phyloP scores from a whole-genome alignment of 768 basidiomycete species.

The Collybia mongolica region DNA sequence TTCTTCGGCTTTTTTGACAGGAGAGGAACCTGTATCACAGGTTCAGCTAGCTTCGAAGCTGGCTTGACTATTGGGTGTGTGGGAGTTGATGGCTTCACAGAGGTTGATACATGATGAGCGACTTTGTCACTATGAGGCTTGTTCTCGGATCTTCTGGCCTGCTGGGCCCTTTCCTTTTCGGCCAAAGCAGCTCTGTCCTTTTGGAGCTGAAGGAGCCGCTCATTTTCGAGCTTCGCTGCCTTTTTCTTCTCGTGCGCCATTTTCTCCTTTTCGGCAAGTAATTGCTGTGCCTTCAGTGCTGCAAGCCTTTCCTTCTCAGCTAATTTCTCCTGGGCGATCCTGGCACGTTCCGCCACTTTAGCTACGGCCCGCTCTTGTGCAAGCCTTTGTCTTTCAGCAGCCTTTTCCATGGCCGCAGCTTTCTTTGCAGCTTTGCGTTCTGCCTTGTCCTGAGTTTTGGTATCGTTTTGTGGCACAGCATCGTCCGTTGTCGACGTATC shows the following conservation, averaged over 20 bases:
- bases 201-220: constrained; percentile 23
- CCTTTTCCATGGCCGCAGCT: constrained; percentile 59
- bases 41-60: constrained; percentile 24
- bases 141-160: constrained; percentile 14
- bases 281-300: constrained; percentile 32
- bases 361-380: constrained; percentile 59
- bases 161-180: constrained; percentile 20
- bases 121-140: constrained; percentile 20
- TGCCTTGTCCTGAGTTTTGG: constrained; percentile 52
- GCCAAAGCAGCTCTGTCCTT: constrained; percentile 27
- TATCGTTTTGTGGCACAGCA: constrained; percentile 22
- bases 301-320: constrained; percentile 50
- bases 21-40: constrained; percentile 64
- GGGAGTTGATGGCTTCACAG: constrained; percentile 4
- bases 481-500: constrained; percentile 31
- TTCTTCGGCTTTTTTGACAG: constrained; percentile 86
- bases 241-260: constrained; percentile 35
- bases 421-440: constrained; percentile 67
- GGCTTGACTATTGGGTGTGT: constrained; percentile 14
- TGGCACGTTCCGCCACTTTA: constrained; percentile 54
- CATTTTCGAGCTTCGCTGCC: constrained; percentile 21
- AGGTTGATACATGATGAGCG: constrained; percentile 1
- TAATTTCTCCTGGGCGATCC: constrained; percentile 51
- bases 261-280: constrained; percentile 28
- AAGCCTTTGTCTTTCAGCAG: constrained; percentile 54